A percentile compares a stretch with the other conserved stretches of the same genome.
phyloP scores from a whole-genome alignment of 371 early-diverging fungal genomes.

The Circinella minor region DNA sequence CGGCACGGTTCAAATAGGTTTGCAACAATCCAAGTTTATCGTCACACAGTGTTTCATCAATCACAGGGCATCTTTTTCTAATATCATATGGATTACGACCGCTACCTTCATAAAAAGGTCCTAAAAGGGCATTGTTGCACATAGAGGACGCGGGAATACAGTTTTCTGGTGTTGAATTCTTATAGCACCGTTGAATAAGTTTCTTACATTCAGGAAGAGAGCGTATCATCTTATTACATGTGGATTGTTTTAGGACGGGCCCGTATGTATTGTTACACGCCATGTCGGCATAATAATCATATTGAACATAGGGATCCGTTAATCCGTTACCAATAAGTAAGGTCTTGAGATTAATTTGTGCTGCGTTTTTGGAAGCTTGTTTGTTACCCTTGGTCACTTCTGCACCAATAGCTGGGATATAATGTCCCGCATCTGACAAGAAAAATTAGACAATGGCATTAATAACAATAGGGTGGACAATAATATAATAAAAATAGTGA shows the following conservation, averaged over 20 bases:
- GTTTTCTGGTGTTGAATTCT: constrained; percentile 63
- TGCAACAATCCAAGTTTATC: constrained; percentile 80
- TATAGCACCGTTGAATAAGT: constrained; percentile 86
- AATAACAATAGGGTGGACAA: neutral
- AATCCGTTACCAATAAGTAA: constrained; percentile 93
- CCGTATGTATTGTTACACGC: constrained; percentile 80
- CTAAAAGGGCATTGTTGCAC: constrained; percentile 80
- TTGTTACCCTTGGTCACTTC: constrained; percentile 74
- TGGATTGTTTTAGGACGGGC: constrained; percentile 66
- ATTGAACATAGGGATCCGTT: constrained; percentile 89
- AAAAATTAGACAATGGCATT: neutral
- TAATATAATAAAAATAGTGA: neutral
- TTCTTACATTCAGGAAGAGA: constrained; percentile 79
- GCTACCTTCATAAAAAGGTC: constrained; percentile 62
- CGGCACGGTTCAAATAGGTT: constrained; percentile 74
- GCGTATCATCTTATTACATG: constrained; percentile 75
- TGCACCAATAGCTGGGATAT: constrained; percentile 79
- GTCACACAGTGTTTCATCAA: constrained; percentile 75
- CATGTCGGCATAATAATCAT: constrained; percentile 89
- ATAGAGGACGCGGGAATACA: constrained; percentile 89
- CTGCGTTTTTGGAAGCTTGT: constrained; percentile 37
- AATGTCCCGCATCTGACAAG: constrained; percentile 71
- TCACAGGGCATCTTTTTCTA: constrained; percentile 68
- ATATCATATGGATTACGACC: constrained; percentile 86
- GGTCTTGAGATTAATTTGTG: constrained; percentile 73